Conservation (phyloP, 495 filamentous ascomycete genomes). For the Trichoderma virens region DNA sequence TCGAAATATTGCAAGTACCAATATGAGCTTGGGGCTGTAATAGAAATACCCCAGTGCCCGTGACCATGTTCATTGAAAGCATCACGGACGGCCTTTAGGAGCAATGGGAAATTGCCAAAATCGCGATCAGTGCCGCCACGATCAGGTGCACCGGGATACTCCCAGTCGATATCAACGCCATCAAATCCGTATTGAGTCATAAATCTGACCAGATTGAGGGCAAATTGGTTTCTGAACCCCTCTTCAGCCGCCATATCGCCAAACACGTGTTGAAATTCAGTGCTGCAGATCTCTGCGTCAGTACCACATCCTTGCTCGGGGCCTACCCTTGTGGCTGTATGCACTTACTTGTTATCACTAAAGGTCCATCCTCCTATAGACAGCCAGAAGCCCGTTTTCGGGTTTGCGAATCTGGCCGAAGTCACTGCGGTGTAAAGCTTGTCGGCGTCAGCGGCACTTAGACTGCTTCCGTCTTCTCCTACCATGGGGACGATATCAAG, state of each 20-base stretch:
- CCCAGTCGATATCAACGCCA: too few relatives aligned
- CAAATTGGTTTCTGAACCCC: slow-evolving; percentile 30
- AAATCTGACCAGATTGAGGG: slow-evolving; percentile 34
- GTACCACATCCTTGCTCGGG: too few relatives aligned
- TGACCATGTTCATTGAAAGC: slow-evolving; percentile 16
- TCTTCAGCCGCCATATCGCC: slow-evolving; percentile 21
- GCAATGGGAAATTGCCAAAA: slow-evolving; percentile 30
- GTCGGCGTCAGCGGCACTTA: neutral
- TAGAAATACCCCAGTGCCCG: slow-evolving; percentile 25
- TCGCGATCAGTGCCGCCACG: slow-evolving; percentile 36
- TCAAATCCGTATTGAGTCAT: slow-evolving; percentile 42
- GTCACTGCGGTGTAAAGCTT: slow-evolving; percentile 21
- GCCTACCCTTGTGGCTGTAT: too few relatives aligned
- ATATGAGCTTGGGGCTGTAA: slow-evolving; percentile 40
- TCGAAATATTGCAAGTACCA: slow-evolving; percentile 53
- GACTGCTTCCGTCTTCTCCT: too few relatives aligned
- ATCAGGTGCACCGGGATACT: slow-evolving; percentile 38
- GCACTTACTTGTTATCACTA: slow-evolving; percentile 22
- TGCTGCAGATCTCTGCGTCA: slow-evolving; percentile 9
- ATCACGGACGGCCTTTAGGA: slow-evolving; percentile 28
- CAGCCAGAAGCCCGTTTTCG: slow-evolving; percentile 27
- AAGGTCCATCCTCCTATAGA: slow-evolving; percentile 41
- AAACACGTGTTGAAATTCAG: slow-evolving; percentile 29
- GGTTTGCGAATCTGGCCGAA: slow-evolving; percentile 20
- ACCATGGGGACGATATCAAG: slow-evolving; percentile 16